A percentile compares a stretch with the other conserved stretches of the same genome.
phyloP scores from a whole-genome alignment of 108 stramenopile genomes.

The Nitzschia sp. region DNA sequence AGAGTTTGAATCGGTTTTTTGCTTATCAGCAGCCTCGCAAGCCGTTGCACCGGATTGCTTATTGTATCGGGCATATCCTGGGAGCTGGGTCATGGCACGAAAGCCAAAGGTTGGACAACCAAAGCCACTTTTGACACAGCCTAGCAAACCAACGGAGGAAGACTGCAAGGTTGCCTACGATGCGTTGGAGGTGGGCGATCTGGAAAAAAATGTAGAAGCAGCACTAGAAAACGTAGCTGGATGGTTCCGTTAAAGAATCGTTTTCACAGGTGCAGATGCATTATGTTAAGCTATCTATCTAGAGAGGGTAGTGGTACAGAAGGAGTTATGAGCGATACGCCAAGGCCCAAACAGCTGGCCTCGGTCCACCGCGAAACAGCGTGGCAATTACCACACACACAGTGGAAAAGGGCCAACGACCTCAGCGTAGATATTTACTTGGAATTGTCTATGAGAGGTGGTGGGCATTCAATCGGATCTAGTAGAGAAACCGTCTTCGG shows the following conservation, averaged over 20 bases:
- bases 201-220: slow-evolving; percentile 73
- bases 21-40: slow-evolving; percentile 74
- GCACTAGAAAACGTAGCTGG: slow-evolving; percentile 69
- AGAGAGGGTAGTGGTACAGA: no score
- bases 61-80: slow-evolving; percentile 70
- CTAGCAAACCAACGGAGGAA: slow-evolving; percentile 44
- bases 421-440: not conserved
- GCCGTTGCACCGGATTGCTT: slow-evolving; percentile 71
- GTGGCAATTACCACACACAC: not conserved
- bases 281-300: no score
- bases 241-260: slow-evolving; percentile 54
- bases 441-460: not conserved
- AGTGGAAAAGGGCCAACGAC: not conserved
- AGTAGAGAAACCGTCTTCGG: no score
- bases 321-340: not conserved
- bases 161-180: slow-evolving; percentile 62
- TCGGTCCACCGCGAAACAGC: not conserved
- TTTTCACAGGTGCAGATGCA: not conserved
- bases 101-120: slow-evolving; percentile 81
- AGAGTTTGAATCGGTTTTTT: slow-evolving; percentile 76
- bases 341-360: not conserved
- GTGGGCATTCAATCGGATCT: no score
- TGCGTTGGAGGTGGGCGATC: slow-evolving; percentile 58
- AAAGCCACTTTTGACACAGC: slow-evolving; percentile 57
- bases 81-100: slow-evolving; percentile 73